Percentiles rank a stretch among this genome's conserved stretches.
phyloP scores from a whole-genome alignment of 2,329 filamentous ascomycete species.

The Trichoderma cornu-damae region DNA sequence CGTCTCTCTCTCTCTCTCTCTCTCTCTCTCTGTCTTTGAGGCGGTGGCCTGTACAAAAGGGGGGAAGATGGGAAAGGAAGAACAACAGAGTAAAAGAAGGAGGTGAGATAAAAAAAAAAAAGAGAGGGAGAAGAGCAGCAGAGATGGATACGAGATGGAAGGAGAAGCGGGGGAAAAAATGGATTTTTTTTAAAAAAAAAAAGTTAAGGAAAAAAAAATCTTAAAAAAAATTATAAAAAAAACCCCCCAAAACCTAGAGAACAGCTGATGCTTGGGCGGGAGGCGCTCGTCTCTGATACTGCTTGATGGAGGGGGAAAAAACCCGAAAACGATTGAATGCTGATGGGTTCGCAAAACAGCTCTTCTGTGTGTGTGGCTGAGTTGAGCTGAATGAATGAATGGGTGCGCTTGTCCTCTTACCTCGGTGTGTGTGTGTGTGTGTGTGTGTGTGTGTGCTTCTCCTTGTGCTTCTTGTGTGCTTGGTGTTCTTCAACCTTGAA shows the following conservation, averaged over 20 bases:
- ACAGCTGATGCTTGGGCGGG: not conserved
- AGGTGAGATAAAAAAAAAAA: not conserved
- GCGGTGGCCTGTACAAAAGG: not conserved
- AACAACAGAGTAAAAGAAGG: not conserved
- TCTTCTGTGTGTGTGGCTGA: slow-evolving; percentile 3
- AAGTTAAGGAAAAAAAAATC: not conserved
- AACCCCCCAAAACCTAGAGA: no score
- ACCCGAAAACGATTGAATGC: slow-evolving; percentile 13
- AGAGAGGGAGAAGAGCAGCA: not conserved
- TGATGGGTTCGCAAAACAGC: slow-evolving; percentile 2
- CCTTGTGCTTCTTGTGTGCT: not conserved
- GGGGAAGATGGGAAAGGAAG: not conserved
- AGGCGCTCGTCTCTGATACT: not conserved
- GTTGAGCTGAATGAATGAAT: not conserved
- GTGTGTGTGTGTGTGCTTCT: not conserved
- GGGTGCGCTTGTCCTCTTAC: no score
- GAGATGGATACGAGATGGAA: not conserved
- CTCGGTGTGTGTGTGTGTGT: not conserved
- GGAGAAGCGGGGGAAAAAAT: no score
- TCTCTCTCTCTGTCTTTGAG: no score
- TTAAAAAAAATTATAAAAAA: no score
- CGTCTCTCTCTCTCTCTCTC: not conserved
- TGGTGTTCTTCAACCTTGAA: not conserved
- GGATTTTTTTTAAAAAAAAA: no score
- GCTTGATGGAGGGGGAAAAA: slow-evolving; percentile 10